Evolutionary conservation across 2,329 filamentous ascomycete genomes (phyloP), one percentile per base, ranked within the genome.

Genomic region (Hymenoscyphus scutula): DNA sequence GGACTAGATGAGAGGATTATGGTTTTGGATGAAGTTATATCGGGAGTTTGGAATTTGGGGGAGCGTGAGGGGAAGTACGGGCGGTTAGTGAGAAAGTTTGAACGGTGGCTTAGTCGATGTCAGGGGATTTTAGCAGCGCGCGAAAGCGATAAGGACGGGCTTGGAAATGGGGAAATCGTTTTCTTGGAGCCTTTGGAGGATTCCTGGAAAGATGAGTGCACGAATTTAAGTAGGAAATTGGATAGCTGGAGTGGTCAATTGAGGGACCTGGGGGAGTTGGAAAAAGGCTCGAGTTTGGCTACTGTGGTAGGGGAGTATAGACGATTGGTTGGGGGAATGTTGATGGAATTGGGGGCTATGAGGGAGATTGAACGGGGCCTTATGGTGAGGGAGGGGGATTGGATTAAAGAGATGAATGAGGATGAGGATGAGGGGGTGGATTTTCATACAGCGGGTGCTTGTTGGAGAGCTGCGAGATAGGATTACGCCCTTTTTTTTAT

Each of bases 341-440:
- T 87, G 53, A 77, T 76, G n/a, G 87, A 89, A 76, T 75, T 90
- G 65, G 74, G 74, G n/a, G 64, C 81, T 63, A 89, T 90, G 87
- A 79, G 79, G 61, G 79, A 81, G 69, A 82, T 90, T 61, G 85
- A 88, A 74, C 76, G 75, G 55, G 84, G 85, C 68, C 82, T 84
- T 4, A 74, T 85, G 59, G 76, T 74, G 55, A 77, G 80, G 53
- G 87, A 90, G 74, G 79, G 80, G 61, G 78, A 77, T 51, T 89
- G 87, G 84, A 82, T 89, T 53, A 78, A 78, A 72, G 75, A 70
- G 62, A 81, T 84, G 76, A 85, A 82, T 68, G 41, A 48, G 6
- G 67, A 71, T 53, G 72, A 78, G 56, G 68, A 70, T 57, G 71
- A 70, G 32, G 64, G 68, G 32, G 60, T 62, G 5, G 62, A 69